phyloP scores from a whole-genome alignment of 2,329 filamentous ascomycete species.

The Cladorrhinum sp. region DNA sequence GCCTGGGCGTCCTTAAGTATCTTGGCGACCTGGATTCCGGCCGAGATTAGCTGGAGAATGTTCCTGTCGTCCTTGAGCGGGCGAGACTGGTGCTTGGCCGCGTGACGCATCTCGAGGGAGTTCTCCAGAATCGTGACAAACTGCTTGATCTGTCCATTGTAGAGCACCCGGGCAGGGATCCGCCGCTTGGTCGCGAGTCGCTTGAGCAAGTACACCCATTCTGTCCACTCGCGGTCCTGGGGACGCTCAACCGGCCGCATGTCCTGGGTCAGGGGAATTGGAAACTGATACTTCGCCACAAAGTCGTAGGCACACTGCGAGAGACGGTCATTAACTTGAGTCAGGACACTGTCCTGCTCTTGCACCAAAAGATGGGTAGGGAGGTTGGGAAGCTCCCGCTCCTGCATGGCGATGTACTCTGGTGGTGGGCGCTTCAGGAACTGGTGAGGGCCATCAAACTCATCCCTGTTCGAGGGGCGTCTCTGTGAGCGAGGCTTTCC shows the following conservation, averaged over 20 bases:
- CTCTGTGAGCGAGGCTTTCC: slow-evolving; percentile 57
- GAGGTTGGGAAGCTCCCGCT: slow-evolving; percentile 75
- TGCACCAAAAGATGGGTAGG: slow-evolving; percentile 79
- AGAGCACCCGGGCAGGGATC: slow-evolving; percentile 78
- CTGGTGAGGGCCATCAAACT: slow-evolving; percentile 86
- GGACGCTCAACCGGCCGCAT: slow-evolving; percentile 73
- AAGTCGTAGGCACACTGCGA: slow-evolving; percentile 88
- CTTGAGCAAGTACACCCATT: slow-evolving; percentile 87
- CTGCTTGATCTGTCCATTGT: slow-evolving; percentile 89
- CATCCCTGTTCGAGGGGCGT: slow-evolving; percentile 76
- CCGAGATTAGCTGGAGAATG: slow-evolving; percentile 82
- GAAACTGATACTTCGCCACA: slow-evolving; percentile 87
- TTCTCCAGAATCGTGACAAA: slow-evolving; percentile 86
- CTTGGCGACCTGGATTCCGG: slow-evolving; percentile 82
- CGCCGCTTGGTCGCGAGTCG: slow-evolving; percentile 80
- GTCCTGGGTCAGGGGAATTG: slow-evolving; percentile 78
- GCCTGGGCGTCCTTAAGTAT: slow-evolving; percentile 80
- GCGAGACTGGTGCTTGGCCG: slow-evolving; percentile 77
- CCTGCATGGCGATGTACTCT: slow-evolving; percentile 70
- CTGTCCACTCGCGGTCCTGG: slow-evolving; percentile 82
- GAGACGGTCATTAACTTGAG: slow-evolving; percentile 77
- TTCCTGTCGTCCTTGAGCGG: slow-evolving; percentile 86
- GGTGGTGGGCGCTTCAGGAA: slow-evolving; percentile 70
- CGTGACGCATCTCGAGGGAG: slow-evolving; percentile 82
- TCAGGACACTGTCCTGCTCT: slow-evolving; percentile 79